These are phyloP conservation scores for Xylaria palmicola DNA, from an alignment of 495 filamentous ascomycete species.

Conservation along the genomic window DNA sequence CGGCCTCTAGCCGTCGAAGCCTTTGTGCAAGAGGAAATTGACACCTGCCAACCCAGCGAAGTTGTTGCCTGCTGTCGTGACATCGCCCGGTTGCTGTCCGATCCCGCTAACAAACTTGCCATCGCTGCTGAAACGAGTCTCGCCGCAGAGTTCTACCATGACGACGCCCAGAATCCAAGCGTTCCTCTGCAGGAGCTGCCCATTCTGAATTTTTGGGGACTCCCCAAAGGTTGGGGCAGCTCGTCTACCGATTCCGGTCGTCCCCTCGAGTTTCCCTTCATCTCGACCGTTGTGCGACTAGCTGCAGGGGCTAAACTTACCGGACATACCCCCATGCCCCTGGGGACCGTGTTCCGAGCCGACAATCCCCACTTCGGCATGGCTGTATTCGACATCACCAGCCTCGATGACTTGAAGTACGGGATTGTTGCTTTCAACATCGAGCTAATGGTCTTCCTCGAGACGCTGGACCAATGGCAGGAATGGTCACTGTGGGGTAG, in stretches of 20 bases:
- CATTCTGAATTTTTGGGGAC: neutral
- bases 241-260: neutral
- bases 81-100: neutral
- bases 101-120: neutral
- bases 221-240: neutral
- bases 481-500: neutral
- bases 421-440: neutral
- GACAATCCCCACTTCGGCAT: neutral
- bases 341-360: neutral
- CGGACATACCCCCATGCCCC: neutral
- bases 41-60: neutral
- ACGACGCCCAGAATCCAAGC: neutral
- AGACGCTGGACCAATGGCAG: neutral
- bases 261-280: neutral
- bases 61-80: neutral
- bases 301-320: neutral
- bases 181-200: neutral
- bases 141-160: neutral
- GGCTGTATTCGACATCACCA: conserved; percentile 2
- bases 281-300: neutral
- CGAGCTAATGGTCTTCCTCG: neutral
- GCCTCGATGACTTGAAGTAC: neutral
- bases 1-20: neutral
- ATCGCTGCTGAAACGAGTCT: neutral
- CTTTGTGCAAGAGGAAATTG: neutral